Conservation (phyloP, 2,329 filamentous ascomycete species). For the Trichothecium sympodiale region DNA sequence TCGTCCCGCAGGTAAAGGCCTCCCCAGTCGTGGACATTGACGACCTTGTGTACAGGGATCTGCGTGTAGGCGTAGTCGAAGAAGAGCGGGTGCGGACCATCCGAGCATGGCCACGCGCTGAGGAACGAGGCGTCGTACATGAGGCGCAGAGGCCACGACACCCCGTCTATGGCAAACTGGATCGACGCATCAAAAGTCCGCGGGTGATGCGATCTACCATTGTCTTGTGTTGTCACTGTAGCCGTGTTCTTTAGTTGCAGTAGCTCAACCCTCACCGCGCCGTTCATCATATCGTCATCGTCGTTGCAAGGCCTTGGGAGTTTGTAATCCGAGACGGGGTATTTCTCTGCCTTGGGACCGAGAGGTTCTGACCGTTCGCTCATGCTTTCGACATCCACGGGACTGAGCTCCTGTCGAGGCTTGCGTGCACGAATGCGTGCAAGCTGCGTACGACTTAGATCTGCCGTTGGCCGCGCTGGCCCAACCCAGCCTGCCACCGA, state of each 20-base stretch:
- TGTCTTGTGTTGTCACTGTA: slow-evolving; percentile 3
- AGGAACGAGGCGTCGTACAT: slow-evolving; percentile 57
- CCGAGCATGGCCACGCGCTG: slow-evolving; percentile 51
- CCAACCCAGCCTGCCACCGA: slow-evolving; percentile 66
- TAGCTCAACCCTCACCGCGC: slow-evolving; percentile 60
- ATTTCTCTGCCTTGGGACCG: slow-evolving; percentile 49
- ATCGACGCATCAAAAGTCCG: slow-evolving; percentile 48
- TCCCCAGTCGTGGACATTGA: slow-evolving; percentile 57
- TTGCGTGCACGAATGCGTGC: slow-evolving; percentile 53
- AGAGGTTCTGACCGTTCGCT: slow-evolving; percentile 56
- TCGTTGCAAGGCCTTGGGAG: slow-evolving; percentile 45
- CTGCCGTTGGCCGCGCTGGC: slow-evolving; percentile 55
- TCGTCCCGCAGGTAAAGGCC: slow-evolving; percentile 21
- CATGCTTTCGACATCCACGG: slow-evolving; percentile 55
- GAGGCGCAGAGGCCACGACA: slow-evolving; percentile 52
- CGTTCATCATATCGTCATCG: slow-evolving; percentile 38
- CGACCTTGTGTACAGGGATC: slow-evolving; percentile 52
- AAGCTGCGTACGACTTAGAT: slow-evolving; percentile 59
- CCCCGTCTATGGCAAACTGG: slow-evolving; percentile 52
- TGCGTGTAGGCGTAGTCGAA: slow-evolving; percentile 55
- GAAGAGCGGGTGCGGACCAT: slow-evolving; percentile 58
- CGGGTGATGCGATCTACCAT: slow-evolving; percentile 17
- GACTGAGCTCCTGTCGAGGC: slow-evolving; percentile 43
- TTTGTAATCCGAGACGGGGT: slow-evolving; percentile 57
- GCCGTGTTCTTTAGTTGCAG: slow-evolving; percentile 39